A percentile compares a stretch with the other conserved stretches of the same genome.
These are phyloP conservation scores for Effrenium voratum DNA, from an alignment of 73 alveolate species.

Conservation along the genomic window DNA sequence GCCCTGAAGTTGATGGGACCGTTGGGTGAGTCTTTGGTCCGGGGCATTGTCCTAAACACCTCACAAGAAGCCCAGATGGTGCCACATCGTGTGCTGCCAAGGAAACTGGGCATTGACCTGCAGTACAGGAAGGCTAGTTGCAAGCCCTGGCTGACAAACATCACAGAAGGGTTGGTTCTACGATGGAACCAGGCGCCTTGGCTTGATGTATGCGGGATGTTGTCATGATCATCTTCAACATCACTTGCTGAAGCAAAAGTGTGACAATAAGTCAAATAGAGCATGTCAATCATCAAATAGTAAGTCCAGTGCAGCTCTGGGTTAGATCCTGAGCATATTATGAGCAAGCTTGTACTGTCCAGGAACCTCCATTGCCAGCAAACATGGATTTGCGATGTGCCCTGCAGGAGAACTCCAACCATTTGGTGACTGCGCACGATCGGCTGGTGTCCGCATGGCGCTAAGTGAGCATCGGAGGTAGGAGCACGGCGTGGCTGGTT, in stretches of 20 bases:
- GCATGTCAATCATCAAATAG: no score
- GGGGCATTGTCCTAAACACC: neutral
- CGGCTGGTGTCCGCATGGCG: slow-evolving; percentile 23
- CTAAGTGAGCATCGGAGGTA: neutral
- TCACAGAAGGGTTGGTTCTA: slow-evolving; percentile 68
- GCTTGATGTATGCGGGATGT: no score
- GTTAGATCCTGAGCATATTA: no score
- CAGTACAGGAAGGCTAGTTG: slow-evolving; percentile 73
- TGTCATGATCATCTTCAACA: no score
- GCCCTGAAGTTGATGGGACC: no score
- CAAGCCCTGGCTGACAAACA: slow-evolving; percentile 82
- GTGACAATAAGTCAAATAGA: no score
- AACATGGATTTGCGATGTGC: no score
- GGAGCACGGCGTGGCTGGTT: neutral
- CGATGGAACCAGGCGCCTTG: slow-evolving; percentile 68
- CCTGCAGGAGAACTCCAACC: slow-evolving; percentile 39
- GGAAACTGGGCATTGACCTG: slow-evolving; percentile 81
- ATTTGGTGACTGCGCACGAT: slow-evolving; percentile 72
- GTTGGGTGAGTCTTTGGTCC: neutral
- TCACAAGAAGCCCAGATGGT: neutral
- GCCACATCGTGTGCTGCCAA: neutral
- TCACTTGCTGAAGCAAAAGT: no score
- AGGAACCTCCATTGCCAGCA: no score
- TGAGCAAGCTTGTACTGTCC: no score
- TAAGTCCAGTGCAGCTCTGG: no score